Percentiles rank a stretch among this genome's conserved stretches.
phyloP scores from a whole-genome alignment of 2,329 filamentous ascomycete genomes.

The Didymellaceae sp. region DNA sequence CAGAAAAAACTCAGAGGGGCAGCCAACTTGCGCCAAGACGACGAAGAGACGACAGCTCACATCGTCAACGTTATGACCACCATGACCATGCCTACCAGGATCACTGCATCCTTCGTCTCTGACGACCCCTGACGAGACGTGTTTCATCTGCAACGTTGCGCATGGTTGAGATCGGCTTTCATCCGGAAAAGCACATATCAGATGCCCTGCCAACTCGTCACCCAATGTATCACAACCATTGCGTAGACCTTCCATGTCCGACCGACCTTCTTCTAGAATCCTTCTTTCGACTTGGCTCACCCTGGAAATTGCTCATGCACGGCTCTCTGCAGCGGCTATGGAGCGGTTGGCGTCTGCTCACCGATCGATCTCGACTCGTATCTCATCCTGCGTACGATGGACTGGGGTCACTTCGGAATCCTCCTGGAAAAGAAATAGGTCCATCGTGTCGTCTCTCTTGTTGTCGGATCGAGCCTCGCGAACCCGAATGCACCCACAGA shows the following conservation, averaged over 20 bases:
- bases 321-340: slow-evolving; percentile 5
- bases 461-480: too few relatives aligned
- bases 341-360: not conserved
- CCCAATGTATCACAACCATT: slow-evolving; percentile 15
- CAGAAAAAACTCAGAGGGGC: slow-evolving; percentile 37
- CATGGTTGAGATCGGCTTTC: not conserved
- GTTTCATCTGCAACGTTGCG: not conserved
- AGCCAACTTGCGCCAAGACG: slow-evolving; percentile 20
- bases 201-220: slow-evolving; percentile 5
- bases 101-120: not conserved
- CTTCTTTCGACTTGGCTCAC: not conserved
- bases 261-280: slow-evolving; percentile 1
- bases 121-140: not conserved
- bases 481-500: too few relatives aligned
- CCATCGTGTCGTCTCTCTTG: too few relatives aligned
- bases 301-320: slow-evolving; percentile 4
- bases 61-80: slow-evolving; percentile 1
- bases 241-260: not conserved
- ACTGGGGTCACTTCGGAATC: slow-evolving; percentile 5
- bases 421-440: too few relatives aligned
- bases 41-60: slow-evolving; percentile 13
- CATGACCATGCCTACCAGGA: not conserved
- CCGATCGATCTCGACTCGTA: too few relatives aligned
- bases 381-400: slow-evolving; percentile 4
- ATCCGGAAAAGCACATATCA: slow-evolving; percentile 7